Base-by-base conservation (phyloP, 2,329 filamentous ascomycete species). In the Paraphoma sp. region DNA sequence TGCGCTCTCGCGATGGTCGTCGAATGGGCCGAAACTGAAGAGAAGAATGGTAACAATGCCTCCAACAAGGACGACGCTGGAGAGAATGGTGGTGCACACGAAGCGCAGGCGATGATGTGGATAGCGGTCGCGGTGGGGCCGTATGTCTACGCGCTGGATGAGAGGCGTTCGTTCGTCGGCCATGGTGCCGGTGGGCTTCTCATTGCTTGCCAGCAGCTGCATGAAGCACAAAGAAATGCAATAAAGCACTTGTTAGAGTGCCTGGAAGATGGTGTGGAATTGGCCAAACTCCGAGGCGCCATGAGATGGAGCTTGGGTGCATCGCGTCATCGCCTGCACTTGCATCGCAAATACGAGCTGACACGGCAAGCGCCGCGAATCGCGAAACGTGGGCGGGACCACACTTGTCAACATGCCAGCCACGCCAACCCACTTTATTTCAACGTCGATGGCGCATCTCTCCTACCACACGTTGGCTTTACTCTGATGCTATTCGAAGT, bases 151-250 rank as follows among this genome's bases (percentile, higher is more conserved):
- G 49, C 84, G 87, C 67, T 87, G 82, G 59, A 92, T 83, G 65
- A 92, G 82, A 55, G 89, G 89, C 48, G 88, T 90, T 54, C 80
- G 81, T 79, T 92, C 89, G 73, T 80, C 74, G 33, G 78, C 69
- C 79, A 81, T 82, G 61, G 54, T 71, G 54, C 45, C 45, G 48
- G 48, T 46, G 17, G 40, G 51, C 58, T 74, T 72, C 48, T 73
- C 72, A 68, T 70, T 57, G 57, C 65, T 57, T 45, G 57, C 51
- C 31, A 41, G 45, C 55, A 60, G 56, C 55, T 54, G 38, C 60
- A 67, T 72, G 16, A 42, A 46, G 40, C 18, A 33, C 16, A 14
- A 47, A 38, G 16, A 6, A 12, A 29, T 28, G 12, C 9, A 48
- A 36, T 8, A 16, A 43, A 48, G 44, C 43, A 48, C 41, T 16